Evolutionary conservation across 495 filamentous ascomycete species (phyloP).

Genomic region (Aspergillus ellipticus): DNA sequence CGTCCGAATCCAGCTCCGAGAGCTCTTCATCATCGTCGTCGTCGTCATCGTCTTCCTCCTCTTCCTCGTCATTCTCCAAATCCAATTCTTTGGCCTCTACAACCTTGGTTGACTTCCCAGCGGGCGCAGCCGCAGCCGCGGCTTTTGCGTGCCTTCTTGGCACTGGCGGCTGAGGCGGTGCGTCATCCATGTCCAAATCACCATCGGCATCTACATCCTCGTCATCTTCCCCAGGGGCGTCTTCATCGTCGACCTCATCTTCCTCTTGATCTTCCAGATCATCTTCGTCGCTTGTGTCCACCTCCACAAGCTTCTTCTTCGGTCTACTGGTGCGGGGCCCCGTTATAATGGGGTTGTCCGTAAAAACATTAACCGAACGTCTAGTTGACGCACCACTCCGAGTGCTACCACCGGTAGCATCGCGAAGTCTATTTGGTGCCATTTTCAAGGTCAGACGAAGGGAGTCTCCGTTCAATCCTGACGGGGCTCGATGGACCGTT

Average conservation of each 20-base stretch:
- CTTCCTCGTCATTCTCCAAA: slow-evolving; percentile 45
- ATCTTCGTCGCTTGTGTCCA: slow-evolving; percentile 56
- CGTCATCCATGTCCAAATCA: slow-evolving; percentile 56
- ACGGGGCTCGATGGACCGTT: slow-evolving; percentile 53
- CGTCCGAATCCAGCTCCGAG: slow-evolving; percentile 47
- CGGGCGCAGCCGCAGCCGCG: slow-evolving; percentile 24
- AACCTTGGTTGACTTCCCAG: slow-evolving; percentile 39
- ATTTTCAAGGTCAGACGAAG: slow-evolving; percentile 82
- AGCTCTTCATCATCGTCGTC: slow-evolving; percentile 56
- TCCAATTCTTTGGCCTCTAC: slow-evolving; percentile 62
- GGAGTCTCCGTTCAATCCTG: slow-evolving; percentile 52
- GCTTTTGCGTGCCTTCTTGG: slow-evolving; percentile 30
- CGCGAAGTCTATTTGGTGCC: slow-evolving; percentile 74
- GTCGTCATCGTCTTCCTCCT: slow-evolving; percentile 36
- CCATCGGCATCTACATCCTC: slow-evolving; percentile 53
- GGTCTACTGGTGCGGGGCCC: slow-evolving; percentile 60
- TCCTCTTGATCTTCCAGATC: slow-evolving; percentile 51
- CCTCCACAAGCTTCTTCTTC: slow-evolving; percentile 66
- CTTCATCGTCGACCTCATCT: slow-evolving; percentile 51
- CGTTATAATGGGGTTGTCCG: slow-evolving; percentile 55
- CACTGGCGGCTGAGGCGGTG: slow-evolving; percentile 37
- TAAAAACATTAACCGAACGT: slow-evolving; percentile 46
- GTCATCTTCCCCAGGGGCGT: slow-evolving; percentile 48
- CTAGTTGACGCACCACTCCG: slow-evolving; percentile 21
- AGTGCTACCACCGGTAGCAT: slow-evolving; percentile 55